These are phyloP conservation scores for Exidia glandulosa DNA, from an alignment of 768 basidiomycete species.

Conservation along the genomic window DNA sequence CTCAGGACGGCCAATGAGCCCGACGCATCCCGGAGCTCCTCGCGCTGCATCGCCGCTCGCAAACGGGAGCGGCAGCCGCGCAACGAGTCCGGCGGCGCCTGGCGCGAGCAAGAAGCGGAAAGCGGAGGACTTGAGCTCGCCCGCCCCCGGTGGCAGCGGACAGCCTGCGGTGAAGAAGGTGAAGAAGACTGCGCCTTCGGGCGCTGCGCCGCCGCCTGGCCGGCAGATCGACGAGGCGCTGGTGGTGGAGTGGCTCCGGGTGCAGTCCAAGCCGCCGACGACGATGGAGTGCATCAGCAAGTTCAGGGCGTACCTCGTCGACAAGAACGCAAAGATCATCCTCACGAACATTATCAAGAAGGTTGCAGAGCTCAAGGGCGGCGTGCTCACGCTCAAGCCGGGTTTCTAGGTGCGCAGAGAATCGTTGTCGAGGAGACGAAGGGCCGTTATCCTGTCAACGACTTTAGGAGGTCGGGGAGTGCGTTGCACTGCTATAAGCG, in stretches of 20 bases:
- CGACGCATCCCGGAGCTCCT: conserved; percentile 16
- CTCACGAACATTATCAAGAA: conserved; percentile 76
- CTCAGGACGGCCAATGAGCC: neutral
- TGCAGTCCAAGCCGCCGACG: conserved; percentile 47
- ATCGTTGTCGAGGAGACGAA: no score
- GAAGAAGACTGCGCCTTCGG: conserved; percentile 20
- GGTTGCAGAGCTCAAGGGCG: conserved; percentile 61
- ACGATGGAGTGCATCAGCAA: conserved; percentile 73
- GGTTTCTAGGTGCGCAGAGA: conserved; percentile 7
- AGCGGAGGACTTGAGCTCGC: neutral
- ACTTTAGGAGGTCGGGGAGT: neutral
- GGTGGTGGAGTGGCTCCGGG: conserved; percentile 68
- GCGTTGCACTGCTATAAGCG: no score
- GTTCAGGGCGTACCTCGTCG: conserved; percentile 65
- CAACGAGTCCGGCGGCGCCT: conserved; percentile 34
- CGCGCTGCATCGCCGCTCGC: conserved; percentile 49
- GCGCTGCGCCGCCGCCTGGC: conserved; percentile 3
- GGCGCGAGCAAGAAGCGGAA: neutral
- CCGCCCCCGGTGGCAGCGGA: conserved; percentile 28
- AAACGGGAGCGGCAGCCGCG: conserved; percentile 31
- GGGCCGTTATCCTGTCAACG: neutral
- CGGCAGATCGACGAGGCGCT: conserved; percentile 39
- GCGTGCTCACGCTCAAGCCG: conserved; percentile 43
- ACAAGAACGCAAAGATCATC: conserved; percentile 54
- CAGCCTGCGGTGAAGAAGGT: conserved; percentile 28